phyloP scores from a whole-genome alignment of 2,329 filamentous ascomycete species.

The Didymella pomorum region DNA sequence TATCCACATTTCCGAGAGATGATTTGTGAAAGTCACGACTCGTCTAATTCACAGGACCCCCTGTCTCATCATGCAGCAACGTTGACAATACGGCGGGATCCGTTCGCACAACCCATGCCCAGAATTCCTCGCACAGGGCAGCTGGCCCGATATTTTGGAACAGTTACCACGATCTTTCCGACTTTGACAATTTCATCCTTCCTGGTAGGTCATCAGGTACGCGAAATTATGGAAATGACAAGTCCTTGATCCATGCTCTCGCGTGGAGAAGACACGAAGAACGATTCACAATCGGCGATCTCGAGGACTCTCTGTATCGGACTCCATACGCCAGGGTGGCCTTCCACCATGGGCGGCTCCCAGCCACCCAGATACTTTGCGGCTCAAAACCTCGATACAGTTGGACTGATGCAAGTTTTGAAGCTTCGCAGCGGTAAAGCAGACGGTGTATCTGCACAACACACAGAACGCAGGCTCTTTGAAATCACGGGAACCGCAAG shows the following conservation, averaged over 20 bases:
- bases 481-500: slow-evolving; percentile 13
- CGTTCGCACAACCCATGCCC: slow-evolving; percentile 12
- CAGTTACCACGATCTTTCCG: slow-evolving; percentile 18
- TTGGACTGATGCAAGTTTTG: slow-evolving; percentile 15
- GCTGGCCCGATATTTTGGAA: slow-evolving; percentile 21
- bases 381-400: slow-evolving; percentile 18
- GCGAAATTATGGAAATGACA: slow-evolving; percentile 8
- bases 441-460: slow-evolving; percentile 23
- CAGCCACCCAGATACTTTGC: slow-evolving; percentile 5
- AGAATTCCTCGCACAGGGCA: slow-evolving; percentile 18
- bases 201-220: slow-evolving; percentile 11
- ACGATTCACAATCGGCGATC: slow-evolving; percentile 15
- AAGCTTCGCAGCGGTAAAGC: slow-evolving; percentile 22
- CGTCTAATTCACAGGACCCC: slow-evolving; percentile 7
- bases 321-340: slow-evolving; percentile 7
- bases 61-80: slow-evolving; percentile 20
- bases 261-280: slow-evolving; percentile 18
- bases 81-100: slow-evolving; percentile 20
- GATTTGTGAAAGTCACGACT: slow-evolving; percentile 20
- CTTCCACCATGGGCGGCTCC: slow-evolving; percentile 9
- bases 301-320: slow-evolving; percentile 10
- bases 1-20: slow-evolving; percentile 17
- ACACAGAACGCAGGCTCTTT: slow-evolving; percentile 15
- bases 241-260: slow-evolving; percentile 13
- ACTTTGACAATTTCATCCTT: slow-evolving; percentile 17